Percentiles rank a stretch among this genome's conserved stretches.
Conservation (phyloP, 768 basidiomycete genomes). For the Pleurotus sapidus region DNA sequence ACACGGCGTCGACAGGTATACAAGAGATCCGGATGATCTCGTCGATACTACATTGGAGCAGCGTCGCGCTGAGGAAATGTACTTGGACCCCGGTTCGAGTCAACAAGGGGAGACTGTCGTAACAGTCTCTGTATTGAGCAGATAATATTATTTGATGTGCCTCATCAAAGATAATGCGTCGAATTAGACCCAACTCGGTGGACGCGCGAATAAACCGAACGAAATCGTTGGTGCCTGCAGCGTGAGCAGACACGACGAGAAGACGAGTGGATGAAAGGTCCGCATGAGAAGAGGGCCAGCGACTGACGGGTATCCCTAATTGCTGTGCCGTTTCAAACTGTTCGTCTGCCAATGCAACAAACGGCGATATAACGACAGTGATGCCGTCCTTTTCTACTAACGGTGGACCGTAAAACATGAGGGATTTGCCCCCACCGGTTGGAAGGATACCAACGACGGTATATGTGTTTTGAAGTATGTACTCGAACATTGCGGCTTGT, state of each 20-base stretch:
- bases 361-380: background rate
- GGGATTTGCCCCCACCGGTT: constrained; percentile 2
- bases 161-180: constrained; percentile 4
- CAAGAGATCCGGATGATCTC: no score
- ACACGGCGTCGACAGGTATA: no score
- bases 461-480: background rate
- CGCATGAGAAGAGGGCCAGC: background rate
- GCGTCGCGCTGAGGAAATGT: constrained; percentile 2
- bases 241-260: constrained; percentile 4
- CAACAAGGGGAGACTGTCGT: background rate
- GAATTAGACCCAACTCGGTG: background rate
- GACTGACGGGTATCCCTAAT: background rate
- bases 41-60: background rate
- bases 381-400: background rate
- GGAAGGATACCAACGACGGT: constrained; percentile 3
- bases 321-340: background rate
- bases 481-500: background rate
- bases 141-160: constrained; percentile 5
- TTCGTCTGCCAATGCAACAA: background rate
- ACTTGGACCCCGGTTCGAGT: background rate
- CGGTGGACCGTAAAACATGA: constrained; percentile 1
- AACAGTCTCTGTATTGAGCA: background rate
- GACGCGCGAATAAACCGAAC: background rate
- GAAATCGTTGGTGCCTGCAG: background rate
- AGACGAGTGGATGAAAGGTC: background rate